Evolutionary conservation across 352 stramenopile species (phyloP).

Genomic region (Pythium apleroticum): DNA sequence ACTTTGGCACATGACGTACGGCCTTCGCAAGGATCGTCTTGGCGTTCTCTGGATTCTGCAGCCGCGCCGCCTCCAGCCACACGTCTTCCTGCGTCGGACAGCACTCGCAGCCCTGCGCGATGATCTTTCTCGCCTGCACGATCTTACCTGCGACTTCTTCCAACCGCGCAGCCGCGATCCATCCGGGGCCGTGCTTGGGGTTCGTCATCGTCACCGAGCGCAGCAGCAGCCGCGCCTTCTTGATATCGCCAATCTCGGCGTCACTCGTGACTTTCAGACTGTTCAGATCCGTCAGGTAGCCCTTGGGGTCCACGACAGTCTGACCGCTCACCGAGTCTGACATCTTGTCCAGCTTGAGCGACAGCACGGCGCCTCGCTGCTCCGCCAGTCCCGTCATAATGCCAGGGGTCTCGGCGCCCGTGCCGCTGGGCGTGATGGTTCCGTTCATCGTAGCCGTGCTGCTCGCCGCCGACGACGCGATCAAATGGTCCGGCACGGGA

Average conservation of each 20-base stretch:
- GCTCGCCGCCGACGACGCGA: constrained; percentile 56
- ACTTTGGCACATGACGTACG: constrained; percentile 91
- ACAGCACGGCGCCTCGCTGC: constrained; percentile 92
- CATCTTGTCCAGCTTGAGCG: constrained; percentile 97
- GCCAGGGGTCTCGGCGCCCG: constrained; percentile 50
- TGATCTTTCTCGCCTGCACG: constrained; percentile 96
- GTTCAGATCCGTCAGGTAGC: constrained; percentile 98
- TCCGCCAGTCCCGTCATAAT: constrained; percentile 87
- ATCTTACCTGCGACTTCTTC: constrained; percentile 97
- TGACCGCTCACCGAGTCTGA: constrained; percentile 95
- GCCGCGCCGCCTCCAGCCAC: constrained; percentile 96
- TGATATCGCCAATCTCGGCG: constrained; percentile 97
- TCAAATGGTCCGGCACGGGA: constrained; percentile 92
- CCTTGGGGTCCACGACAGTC: constrained; percentile 97
- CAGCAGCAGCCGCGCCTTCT: constrained; percentile 96
- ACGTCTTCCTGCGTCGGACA: constrained; percentile 97
- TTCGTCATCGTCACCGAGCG: constrained; percentile 98
- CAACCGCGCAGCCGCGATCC: constrained; percentile 97
- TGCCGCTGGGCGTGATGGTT: constrained; percentile 46
- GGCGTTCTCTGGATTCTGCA: constrained; percentile 95
- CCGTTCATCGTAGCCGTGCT: constrained; percentile 39
- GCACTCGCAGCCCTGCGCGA: constrained; percentile 96
- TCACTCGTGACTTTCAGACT: constrained; percentile 92
- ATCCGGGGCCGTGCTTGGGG: constrained; percentile 97
- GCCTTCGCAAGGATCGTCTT: constrained; percentile 97